Conservation (phyloP, 768 basidiomycete genomes). For the Postia placenta region DNA sequence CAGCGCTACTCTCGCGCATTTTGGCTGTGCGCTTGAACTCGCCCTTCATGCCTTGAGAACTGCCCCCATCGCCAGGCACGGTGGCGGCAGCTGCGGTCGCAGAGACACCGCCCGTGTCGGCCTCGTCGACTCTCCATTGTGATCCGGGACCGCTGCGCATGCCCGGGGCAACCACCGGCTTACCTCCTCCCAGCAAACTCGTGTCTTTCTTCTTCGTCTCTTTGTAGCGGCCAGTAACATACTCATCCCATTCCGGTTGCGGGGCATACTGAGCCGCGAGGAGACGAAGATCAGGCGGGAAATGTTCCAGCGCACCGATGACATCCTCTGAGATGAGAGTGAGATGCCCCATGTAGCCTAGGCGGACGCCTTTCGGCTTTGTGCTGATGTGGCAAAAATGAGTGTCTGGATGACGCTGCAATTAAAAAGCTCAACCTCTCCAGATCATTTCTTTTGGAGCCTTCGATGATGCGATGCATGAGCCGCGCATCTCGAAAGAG, state of each 20-base stretch:
- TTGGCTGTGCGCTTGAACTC: constrained; percentile 54
- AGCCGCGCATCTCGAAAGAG: constrained; percentile 84
- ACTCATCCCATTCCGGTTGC: constrained; percentile 82
- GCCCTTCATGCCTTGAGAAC: constrained; percentile 33
- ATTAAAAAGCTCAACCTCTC: constrained; percentile 48
- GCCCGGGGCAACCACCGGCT: constrained; percentile 48
- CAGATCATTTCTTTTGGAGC: constrained; percentile 71
- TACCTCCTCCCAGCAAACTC: constrained; percentile 79
- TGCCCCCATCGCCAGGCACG: constrained; percentile 13
- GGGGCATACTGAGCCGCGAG: constrained; percentile 64
- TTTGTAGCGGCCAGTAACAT: constrained; percentile 76
- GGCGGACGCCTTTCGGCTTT: constrained; percentile 69
- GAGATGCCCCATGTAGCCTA: constrained; percentile 97
- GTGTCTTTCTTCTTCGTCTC: constrained; percentile 84
- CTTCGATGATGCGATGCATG: constrained; percentile 83
- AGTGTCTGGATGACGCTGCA: background rate
- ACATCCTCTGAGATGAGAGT: constrained; percentile 94
- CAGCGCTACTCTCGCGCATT: constrained; percentile 48
- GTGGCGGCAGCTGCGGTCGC: constrained; percentile 12
- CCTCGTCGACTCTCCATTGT: constrained; percentile 71
- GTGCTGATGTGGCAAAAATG: constrained; percentile 33
- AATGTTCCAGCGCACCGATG: constrained; percentile 81
- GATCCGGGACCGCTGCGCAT: constrained; percentile 60
- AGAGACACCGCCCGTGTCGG: constrained; percentile 17
- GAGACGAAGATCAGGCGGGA: constrained; percentile 70